These are phyloP conservation scores for Rhizophora mangle DNA, from an alignment of 345 rosid species.

Conservation along the genomic window DNA sequence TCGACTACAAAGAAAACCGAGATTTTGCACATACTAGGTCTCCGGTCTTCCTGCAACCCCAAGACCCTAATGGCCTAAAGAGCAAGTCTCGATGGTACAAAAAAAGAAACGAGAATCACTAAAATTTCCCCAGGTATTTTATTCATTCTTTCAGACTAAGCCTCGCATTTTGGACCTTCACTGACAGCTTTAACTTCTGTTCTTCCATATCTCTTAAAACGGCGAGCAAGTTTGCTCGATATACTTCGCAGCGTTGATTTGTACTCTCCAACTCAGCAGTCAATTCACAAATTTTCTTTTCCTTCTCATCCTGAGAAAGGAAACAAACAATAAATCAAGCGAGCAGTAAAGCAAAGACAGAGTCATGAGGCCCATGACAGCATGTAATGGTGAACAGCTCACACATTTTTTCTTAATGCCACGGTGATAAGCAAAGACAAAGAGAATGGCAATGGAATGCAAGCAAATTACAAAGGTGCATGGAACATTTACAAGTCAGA, in stretches of 20 bases:
- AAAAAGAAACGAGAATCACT: too few species aligned
- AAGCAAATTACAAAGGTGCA: too few species aligned
- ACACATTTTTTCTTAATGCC: not conserved
- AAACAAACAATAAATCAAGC: not conserved
- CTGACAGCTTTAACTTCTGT: conserved; percentile 70
- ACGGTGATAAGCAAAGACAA: not conserved
- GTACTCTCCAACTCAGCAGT: conserved; percentile 58
- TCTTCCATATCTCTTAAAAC: conserved; percentile 86
- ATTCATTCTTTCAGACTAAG: conserved; percentile 67
- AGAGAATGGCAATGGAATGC: not conserved
- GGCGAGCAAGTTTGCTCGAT: conserved; percentile 57
- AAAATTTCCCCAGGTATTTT: not conserved
- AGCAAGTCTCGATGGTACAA: too few species aligned
- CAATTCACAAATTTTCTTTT: conserved; percentile 58
- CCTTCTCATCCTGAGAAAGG: conserved; percentile 56
- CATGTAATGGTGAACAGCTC: not conserved
- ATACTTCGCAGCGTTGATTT: conserved; percentile 65
- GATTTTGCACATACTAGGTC: too few species aligned
- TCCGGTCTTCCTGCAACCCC: too few species aligned
- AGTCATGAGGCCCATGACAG: not conserved
- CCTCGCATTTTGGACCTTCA: conserved; percentile 83
- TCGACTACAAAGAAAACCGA: too few species aligned
- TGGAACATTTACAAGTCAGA: not conserved
- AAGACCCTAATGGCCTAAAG: too few species aligned
- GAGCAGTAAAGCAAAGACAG: not conserved